Evolutionary conservation across 1,284 basidiomycete genomes (phyloP).

Genomic region (Trichosporon coremiiforme): DNA sequence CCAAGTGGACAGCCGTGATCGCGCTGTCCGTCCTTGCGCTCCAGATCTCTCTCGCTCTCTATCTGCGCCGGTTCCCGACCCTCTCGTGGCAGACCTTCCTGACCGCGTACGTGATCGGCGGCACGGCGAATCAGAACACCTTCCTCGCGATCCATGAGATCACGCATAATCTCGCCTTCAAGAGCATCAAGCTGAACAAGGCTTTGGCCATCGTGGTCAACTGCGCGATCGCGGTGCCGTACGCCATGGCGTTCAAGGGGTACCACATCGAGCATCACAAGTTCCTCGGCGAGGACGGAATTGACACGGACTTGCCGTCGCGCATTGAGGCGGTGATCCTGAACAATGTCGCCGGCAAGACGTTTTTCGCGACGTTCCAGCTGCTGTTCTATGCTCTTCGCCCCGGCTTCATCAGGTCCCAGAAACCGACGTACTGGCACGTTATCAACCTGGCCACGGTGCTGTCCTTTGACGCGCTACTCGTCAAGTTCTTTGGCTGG

Average conservation of each 20-base stretch:
- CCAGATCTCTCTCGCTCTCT: slow-evolving; percentile 70
- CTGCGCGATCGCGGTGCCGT: slow-evolving; percentile 89
- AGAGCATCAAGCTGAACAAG: slow-evolving; percentile 79
- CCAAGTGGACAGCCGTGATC: slow-evolving; percentile 85
- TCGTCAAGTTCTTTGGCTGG: slow-evolving; percentile 67
- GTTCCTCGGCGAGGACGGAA: slow-evolving; percentile 85
- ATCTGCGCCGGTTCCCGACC: slow-evolving; percentile 68
- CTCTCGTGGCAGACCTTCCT: slow-evolving; percentile 73
- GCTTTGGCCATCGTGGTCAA: slow-evolving; percentile 87
- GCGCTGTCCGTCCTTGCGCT: slow-evolving; percentile 75
- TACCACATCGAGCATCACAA: slow-evolving; percentile 96
- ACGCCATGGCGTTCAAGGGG: slow-evolving; percentile 94
- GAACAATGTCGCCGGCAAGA: slow-evolving; percentile 95
- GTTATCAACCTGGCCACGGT: slow-evolving; percentile 72
- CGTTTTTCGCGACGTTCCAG: slow-evolving; percentile 99
- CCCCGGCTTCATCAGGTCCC: slow-evolving; percentile 87
- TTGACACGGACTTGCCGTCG: slow-evolving; percentile 90
- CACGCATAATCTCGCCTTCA: slow-evolving; percentile 95
- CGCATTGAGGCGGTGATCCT: slow-evolving; percentile 78
- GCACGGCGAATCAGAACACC: slow-evolving; percentile 94
- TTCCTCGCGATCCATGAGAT: slow-evolving; percentile 99
- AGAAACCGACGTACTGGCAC: slow-evolving; percentile 82
- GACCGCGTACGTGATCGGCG: slow-evolving; percentile 83
- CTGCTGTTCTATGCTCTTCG: slow-evolving; percentile 97
- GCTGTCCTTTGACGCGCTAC: slow-evolving; percentile 69